Percentiles rank a stretch among this genome's conserved stretches.
Evolutionary conservation across 2,329 filamentous ascomycete genomes (phyloP).

Genomic region (Fusarium ambrosium): DNA sequence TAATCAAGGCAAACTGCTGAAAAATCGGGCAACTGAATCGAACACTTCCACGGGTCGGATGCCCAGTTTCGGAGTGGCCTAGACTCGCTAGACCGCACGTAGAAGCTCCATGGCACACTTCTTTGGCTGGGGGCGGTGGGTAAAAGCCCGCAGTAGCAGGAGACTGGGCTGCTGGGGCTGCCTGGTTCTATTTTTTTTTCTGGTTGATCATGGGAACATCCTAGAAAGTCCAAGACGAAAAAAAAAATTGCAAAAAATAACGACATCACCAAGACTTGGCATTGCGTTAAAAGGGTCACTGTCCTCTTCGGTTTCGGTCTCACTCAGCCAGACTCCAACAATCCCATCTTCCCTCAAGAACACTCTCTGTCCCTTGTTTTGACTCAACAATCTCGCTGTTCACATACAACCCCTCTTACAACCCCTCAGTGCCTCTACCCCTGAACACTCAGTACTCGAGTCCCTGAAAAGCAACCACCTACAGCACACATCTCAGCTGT

Average conservation of each 20-base stretch:
- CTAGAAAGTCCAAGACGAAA: conserved; percentile 11
- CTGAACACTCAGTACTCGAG: background rate
- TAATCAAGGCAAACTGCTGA: background rate
- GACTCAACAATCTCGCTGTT: background rate
- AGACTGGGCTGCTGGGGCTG: background rate
- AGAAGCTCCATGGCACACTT: conserved; percentile 5
- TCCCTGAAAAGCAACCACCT: background rate
- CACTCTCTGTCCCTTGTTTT: background rate
- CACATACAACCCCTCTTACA: background rate
- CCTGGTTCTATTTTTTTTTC: conserved; percentile 17
- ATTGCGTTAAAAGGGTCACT: conserved; percentile 36
- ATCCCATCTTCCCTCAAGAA: background rate
- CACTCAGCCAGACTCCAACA: background rate
- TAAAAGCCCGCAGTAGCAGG: conserved; percentile 8
- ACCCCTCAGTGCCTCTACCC: background rate
- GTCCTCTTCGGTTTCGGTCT: conserved; percentile 10
- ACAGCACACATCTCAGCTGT: background rate
- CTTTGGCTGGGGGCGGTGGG: conserved; percentile 6
- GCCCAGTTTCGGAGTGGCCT: conserved; percentile 10
- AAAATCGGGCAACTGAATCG: background rate
- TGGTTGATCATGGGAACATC: conserved; percentile 41
- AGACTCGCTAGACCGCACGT: background rate
- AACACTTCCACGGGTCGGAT: background rate
- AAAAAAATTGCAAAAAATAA: conserved; percentile 32
- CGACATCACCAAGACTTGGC: conserved; percentile 42